Base-by-base conservation (phyloP, 1,284 basidiomycete genomes). In the Apiotrichum domesticum region DNA sequence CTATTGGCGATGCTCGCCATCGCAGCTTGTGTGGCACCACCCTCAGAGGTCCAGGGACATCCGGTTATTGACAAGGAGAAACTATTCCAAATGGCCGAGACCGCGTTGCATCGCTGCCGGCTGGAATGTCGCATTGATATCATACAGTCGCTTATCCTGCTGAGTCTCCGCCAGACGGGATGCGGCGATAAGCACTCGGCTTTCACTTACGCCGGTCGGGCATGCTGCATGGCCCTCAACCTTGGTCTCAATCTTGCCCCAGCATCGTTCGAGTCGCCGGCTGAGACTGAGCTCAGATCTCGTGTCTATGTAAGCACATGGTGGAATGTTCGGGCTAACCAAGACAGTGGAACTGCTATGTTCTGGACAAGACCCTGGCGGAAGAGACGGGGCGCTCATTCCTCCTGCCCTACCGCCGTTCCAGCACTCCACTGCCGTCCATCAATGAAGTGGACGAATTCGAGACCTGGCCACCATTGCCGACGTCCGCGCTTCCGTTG, bases 31-130 rank as follows among this genome's bases (percentile, higher is more conserved):
- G 66, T 74, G 13, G 65, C 68, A 1, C 60, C 64, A n/a, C 34
- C 61, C 15, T 52, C 54, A 6, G 43, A 51, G 2, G 40, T 34
- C 3, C 39, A 37, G 15, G 43, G 54, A 6, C 13, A 21, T 10
- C 37, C 35, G 10, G 51, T 46, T 7, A 35, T 60, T 65, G 51
- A 51, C 54, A 83, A 87, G 63, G 86, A 85, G 52, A 78, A 80
- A 51, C 77, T 90, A 4, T 71, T 69, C 54, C 49, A 52, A 4
- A 66, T 67, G 62, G 72, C 72, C 6, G 68, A 74, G 46, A 51
- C 58, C 13, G 56, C 59, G 8, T 61, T 73, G 21, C 65, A 65
- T 48, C 59, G 63, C 40, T 63, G 60, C 14, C 58, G 66, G 14
- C 62, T 59, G 39, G 67, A 69, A 45, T 59, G 58, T 11, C 64